These are phyloP conservation scores for Amanita muscaria DNA, from an alignment of 768 basidiomycete species.

Conservation along the genomic window DNA sequence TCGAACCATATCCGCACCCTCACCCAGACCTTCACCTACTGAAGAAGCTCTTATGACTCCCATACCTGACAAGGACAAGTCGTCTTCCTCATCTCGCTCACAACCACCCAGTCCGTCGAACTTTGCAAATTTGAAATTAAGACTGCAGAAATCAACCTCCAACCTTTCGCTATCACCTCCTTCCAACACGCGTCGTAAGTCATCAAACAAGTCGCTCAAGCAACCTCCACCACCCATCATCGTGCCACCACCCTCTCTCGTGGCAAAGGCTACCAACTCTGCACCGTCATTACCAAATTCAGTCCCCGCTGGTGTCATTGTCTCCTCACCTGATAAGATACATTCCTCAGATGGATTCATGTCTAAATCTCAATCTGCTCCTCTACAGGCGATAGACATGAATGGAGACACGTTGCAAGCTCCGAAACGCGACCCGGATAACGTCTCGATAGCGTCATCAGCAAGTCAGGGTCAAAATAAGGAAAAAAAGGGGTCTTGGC, in stretches of 20 bases:
- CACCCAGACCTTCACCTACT: slow-evolving; percentile 3
- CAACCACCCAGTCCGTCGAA: slow-evolving; percentile 7
- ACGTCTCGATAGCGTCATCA: slow-evolving; percentile 10
- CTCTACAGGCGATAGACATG: slow-evolving; percentile 6
- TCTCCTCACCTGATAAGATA: slow-evolving; percentile 38
- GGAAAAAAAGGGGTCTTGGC: slow-evolving; percentile 36
- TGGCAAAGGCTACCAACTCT: slow-evolving; percentile 9
- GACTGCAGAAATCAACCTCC: slow-evolving; percentile 4
- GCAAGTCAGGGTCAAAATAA: slow-evolving; percentile 16
- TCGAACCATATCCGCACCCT: slow-evolving; percentile 10
- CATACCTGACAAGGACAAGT: not conserved
- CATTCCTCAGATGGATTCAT: slow-evolving; percentile 10
- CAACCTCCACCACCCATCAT: slow-evolving; percentile 8
- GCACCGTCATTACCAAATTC: not conserved
- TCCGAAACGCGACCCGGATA: slow-evolving; percentile 18
- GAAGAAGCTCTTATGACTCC: slow-evolving; percentile 6
- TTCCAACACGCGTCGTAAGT: slow-evolving; percentile 12
- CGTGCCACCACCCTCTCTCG: slow-evolving; percentile 5
- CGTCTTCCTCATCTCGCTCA: slow-evolving; percentile 7
- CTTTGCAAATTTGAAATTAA: slow-evolving; percentile 2
- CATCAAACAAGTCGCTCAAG: slow-evolving; percentile 15
- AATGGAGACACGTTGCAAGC: slow-evolving; percentile 11
- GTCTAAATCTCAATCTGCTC: not conserved
- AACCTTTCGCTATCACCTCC: slow-evolving; percentile 8
- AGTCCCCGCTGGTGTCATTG: slow-evolving; percentile 20